Evolutionary conservation across 805 yeast genomes (phyloP).

Genomic region (Starmerella bombi): DNA sequence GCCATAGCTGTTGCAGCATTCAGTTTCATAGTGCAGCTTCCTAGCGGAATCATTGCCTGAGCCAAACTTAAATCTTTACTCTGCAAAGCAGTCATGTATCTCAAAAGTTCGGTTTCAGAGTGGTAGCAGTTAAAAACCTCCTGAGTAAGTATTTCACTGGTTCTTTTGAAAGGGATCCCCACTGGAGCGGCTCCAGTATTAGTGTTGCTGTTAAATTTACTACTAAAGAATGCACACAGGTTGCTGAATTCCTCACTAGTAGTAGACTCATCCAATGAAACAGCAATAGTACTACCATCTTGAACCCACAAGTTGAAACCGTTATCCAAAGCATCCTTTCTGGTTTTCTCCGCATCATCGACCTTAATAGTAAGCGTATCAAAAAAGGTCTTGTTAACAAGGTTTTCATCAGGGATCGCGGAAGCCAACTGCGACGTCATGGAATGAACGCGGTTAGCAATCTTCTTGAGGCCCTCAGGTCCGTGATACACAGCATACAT

Average conservation of each 20-base stretch:
- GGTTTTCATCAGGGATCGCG: conserved; percentile 33
- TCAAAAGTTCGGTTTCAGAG: conserved; percentile 86
- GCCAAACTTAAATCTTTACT: conserved; percentile 84
- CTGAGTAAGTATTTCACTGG: conserved; percentile 37
- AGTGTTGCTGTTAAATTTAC: background rate
- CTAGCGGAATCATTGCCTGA: conserved; percentile 92
- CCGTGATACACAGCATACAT: conserved; percentile 96
- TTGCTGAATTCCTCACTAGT: conserved; percentile 45
- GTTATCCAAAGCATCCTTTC: conserved; percentile 44
- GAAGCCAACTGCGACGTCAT: conserved; percentile 59
- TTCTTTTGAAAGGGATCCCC: conserved; percentile 30
- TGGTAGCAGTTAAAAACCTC: conserved; percentile 77
- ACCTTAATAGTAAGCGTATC: conserved; percentile 66
- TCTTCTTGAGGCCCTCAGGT: conserved; percentile 64
- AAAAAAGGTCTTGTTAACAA: conserved; percentile 57
- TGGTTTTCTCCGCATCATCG: conserved; percentile 40
- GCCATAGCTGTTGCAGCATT: conserved; percentile 92
- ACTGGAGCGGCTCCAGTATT: conserved; percentile 9
- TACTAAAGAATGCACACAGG: conserved; percentile 44
- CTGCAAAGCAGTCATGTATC: conserved; percentile 78
- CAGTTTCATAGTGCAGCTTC: conserved; percentile 96
- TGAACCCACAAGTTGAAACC: conserved; percentile 69
- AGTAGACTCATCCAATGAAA: conserved; percentile 88
- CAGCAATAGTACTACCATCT: conserved; percentile 45
- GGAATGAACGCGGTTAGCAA: conserved; percentile 66